A percentile compares a stretch with the other conserved stretches of the same genome.
phyloP scores from a whole-genome alignment of 192 early-diverging fungal species.

The Backusella macrospora region DNA sequence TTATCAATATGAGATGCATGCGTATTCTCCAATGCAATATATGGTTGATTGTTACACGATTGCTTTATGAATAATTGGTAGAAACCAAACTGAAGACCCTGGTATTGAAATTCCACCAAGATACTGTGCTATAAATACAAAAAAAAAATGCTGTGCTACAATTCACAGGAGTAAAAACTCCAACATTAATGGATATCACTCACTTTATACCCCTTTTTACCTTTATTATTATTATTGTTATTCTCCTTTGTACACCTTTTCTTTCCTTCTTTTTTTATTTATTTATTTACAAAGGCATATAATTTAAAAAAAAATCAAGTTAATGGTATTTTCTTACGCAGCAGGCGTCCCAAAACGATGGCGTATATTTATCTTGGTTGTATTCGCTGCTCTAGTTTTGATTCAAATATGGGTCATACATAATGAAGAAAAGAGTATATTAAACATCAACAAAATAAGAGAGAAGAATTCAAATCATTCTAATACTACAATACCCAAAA shows the following conservation, averaged over 20 bases:
- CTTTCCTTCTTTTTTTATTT: background rate
- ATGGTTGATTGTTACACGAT: no score
- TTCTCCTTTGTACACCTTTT: background rate
- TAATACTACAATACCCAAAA: background rate
- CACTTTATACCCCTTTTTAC: constrained; percentile 2
- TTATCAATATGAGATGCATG: no score
- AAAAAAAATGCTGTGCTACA: no score
- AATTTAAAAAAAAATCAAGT: background rate
- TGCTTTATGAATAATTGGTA: no score
- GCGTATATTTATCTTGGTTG: background rate
- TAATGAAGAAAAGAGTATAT: background rate
- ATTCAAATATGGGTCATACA: background rate
- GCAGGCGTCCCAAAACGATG: background rate
- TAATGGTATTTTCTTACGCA: background rate
- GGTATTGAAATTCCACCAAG: background rate
- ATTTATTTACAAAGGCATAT: background rate
- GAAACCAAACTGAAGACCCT: background rate
- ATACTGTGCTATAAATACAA: background rate
- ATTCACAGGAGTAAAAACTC: background rate
- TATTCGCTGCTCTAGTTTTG: background rate
- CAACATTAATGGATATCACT: background rate
- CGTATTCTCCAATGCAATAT: no score
- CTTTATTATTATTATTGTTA: background rate
- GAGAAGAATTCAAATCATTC: background rate
- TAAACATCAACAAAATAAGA: background rate